phyloP scores from a whole-genome alignment of 352 stramenopile species.

The Globisporangium sylvaticum region DNA sequence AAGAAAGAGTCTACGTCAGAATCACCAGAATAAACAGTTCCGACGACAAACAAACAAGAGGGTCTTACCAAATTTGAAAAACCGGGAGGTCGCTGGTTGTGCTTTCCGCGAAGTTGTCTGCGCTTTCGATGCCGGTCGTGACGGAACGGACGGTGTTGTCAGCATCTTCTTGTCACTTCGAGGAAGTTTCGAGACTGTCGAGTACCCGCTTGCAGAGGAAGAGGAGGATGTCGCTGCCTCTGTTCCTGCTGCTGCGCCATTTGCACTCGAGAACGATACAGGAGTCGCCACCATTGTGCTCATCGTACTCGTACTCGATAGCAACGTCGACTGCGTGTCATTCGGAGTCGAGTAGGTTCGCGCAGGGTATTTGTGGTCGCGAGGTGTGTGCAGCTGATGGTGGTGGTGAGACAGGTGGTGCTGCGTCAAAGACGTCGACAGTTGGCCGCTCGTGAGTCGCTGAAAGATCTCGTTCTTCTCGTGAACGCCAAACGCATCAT shows the following conservation, averaged over 20 bases:
- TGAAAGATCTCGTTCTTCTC: conserved; percentile 42
- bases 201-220: conserved; percentile 26
- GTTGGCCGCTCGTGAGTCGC: conserved; percentile 26
- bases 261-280: conserved; percentile 6
- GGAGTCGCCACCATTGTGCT: conserved; percentile 19
- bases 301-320: conserved; percentile 9
- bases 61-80: conserved; percentile 37
- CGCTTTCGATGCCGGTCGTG: conserved; percentile 36
- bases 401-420: conserved; percentile 16
- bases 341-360: conserved; percentile 13
- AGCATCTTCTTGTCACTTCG: conserved; percentile 26
- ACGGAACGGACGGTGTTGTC: conserved; percentile 42
- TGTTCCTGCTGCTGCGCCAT: conserved; percentile 1
- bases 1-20: not conserved
- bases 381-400: conserved; percentile 26
- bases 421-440: conserved; percentile 15
- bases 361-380: conserved; percentile 13
- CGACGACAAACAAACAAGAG: not conserved
- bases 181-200: conserved; percentile 41
- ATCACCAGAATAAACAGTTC: not conserved
- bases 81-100: conserved; percentile 25
- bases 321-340: conserved; percentile 13
- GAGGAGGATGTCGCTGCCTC: conserved; percentile 18
- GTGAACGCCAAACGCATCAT: conserved; percentile 29
- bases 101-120: conserved; percentile 53